Conservation (phyloP, 2,329 filamentous ascomycete genomes). For the Penicillium sclerotigenum region DNA sequence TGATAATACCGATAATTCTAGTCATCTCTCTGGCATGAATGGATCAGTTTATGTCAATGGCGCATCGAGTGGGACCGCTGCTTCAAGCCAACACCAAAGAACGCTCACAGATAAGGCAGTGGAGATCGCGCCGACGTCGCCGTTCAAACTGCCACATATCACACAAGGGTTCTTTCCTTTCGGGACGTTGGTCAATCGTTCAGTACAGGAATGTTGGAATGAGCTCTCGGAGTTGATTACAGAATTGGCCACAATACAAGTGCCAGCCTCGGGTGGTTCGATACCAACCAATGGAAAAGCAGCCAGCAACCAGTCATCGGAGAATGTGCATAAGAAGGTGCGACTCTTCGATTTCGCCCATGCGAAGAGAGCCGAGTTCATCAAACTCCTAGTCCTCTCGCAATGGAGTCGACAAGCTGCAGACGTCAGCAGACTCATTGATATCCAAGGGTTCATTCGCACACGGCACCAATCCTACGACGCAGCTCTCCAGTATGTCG, state of each 20-base stretch:
- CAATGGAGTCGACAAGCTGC: slow-evolving; percentile 82
- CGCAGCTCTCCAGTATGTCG: slow-evolving; percentile 59
- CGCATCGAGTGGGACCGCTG: slow-evolving; percentile 13
- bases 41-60: slow-evolving; percentile 30
- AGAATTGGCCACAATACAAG: slow-evolving; percentile 66
- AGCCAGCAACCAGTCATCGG: slow-evolving; percentile 41
- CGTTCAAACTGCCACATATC: slow-evolving; percentile 63
- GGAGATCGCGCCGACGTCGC: slow-evolving; percentile 18
- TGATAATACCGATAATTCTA: slow-evolving; percentile 15
- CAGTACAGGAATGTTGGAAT: slow-evolving; percentile 80
- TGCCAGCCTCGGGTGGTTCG: slow-evolving; percentile 39
- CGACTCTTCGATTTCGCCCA: slow-evolving; percentile 73
- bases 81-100: slow-evolving; percentile 12
- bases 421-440: slow-evolving; percentile 82
- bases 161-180: slow-evolving; percentile 74
- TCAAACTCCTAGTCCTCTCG: slow-evolving; percentile 85
- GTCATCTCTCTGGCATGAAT: slow-evolving; percentile 21
- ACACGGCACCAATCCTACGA: slow-evolving; percentile 61
- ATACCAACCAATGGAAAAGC: slow-evolving; percentile 27
- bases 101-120: not conserved
- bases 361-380: slow-evolving; percentile 78
- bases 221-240: slow-evolving; percentile 68
- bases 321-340: slow-evolving; percentile 74
- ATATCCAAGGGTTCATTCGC: slow-evolving; percentile 73
- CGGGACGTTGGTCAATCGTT: slow-evolving; percentile 68